phyloP scores from a whole-genome alignment of 2,329 filamentous ascomycete genomes.

The Cladosporium velox region DNA sequence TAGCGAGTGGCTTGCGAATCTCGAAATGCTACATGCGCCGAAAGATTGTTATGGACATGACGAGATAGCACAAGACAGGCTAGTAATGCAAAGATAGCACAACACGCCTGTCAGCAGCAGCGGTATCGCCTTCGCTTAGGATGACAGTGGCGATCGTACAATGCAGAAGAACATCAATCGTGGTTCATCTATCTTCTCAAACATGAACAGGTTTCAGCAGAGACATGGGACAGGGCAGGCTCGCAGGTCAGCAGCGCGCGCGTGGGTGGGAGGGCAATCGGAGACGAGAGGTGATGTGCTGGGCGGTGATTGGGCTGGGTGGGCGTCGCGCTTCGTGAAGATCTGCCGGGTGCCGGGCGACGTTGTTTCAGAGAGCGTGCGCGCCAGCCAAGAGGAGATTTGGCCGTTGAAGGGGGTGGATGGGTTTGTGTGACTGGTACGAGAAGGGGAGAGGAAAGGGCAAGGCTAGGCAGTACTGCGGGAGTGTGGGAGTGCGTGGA shows the following conservation, averaged over 20 bases:
- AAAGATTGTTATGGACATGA: neutral
- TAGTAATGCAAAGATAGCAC: neutral
- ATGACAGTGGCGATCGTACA: neutral
- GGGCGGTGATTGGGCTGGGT: conserved; percentile 8
- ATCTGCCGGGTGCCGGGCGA: conserved; percentile 19
- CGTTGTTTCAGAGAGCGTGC: conserved; percentile 13
- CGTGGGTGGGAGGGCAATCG: neutral
- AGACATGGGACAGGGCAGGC: neutral
- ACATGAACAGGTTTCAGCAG: conserved; percentile 18
- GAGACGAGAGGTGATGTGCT: neutral
- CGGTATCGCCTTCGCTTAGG: neutral
- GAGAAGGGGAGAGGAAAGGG: neutral
- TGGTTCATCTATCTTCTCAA: neutral
- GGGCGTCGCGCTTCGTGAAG: conserved; percentile 15
- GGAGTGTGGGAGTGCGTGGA: conserved; percentile 7
- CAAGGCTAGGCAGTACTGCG: conserved; percentile 19
- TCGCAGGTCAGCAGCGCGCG: conserved; percentile 1
- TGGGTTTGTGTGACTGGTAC: neutral
- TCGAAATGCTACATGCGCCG: neutral
- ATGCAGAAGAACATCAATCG: neutral
- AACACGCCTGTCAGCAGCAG: neutral
- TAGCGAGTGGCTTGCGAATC: neutral
- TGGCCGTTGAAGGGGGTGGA: conserved; percentile 14
- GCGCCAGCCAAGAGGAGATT: conserved; percentile 15
- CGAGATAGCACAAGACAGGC: neutral